These are phyloP conservation scores for Hyphopichia fennica DNA, from an alignment of 1,139 yeast genomes.

Conservation along the genomic window DNA sequence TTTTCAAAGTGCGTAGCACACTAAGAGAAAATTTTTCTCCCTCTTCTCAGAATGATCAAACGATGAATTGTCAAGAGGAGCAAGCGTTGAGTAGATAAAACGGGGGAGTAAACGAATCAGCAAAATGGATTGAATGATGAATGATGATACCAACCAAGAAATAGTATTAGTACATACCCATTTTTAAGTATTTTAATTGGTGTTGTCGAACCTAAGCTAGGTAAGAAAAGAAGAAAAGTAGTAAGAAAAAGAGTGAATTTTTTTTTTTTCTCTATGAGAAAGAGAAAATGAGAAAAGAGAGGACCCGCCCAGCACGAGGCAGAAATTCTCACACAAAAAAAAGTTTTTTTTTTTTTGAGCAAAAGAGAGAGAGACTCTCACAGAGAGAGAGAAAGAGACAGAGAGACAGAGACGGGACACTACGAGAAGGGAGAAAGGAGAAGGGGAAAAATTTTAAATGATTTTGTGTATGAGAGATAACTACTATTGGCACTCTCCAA, in stretches of 20 bases:
- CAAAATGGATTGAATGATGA: too few relatives aligned
- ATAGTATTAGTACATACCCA: conserved; percentile 36
- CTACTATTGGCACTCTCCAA: too few relatives aligned
- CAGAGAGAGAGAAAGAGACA: not conserved
- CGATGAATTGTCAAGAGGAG: too few relatives aligned
- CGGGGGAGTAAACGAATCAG: too few relatives aligned
- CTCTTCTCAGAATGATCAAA: conserved; percentile 4
- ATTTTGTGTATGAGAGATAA: too few relatives aligned
- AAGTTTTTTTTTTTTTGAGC: too few relatives aligned
- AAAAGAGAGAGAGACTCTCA: not conserved
- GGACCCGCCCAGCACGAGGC: conserved; percentile 19
- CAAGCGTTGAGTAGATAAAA: too few relatives aligned
- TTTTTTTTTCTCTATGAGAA: conserved; percentile 9
- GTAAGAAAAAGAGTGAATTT: conserved; percentile 19
- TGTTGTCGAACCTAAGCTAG: conserved; percentile 20
- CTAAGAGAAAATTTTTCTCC: not conserved
- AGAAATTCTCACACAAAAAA: too few relatives aligned
- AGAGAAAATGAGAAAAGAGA: not conserved
- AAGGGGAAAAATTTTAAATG: too few relatives aligned
- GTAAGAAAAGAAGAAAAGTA: conserved; percentile 12
- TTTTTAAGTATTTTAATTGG: conserved; percentile 25
- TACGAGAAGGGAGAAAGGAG: not conserved
- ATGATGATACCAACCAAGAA: too few relatives aligned
- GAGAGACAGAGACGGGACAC: not conserved
- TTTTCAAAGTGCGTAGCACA: not conserved